These are phyloP conservation scores for Calocybe gambosa DNA, from an alignment of 1,284 basidiomycete species.

Conservation along the genomic window DNA sequence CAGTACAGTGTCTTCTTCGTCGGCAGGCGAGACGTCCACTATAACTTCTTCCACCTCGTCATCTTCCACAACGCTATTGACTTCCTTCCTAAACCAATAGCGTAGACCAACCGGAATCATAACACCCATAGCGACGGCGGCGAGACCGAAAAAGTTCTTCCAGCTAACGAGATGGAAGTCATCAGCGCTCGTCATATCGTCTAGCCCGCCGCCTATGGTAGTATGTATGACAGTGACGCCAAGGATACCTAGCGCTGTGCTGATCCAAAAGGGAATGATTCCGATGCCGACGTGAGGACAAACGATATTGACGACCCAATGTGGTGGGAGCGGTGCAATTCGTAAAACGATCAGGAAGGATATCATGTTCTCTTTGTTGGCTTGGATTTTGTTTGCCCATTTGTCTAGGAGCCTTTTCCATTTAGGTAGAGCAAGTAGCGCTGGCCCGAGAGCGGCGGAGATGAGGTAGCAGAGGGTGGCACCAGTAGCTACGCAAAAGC, in stretches of 20 bases:
- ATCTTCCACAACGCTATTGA: constrained; percentile 42
- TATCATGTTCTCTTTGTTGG: constrained; percentile 74
- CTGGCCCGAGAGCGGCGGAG: constrained; percentile 85
- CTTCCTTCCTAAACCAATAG: constrained; percentile 61
- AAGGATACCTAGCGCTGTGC: constrained; percentile 87
- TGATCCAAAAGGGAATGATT: constrained; percentile 82
- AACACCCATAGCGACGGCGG: constrained; percentile 83
- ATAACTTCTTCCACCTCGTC: constrained; percentile 30
- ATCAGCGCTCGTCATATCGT: constrained; percentile 89
- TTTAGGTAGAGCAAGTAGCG: constrained; percentile 77
- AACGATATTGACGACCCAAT: constrained; percentile 94
- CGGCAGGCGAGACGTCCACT: constrained; percentile 15
- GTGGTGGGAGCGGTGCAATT: constrained; percentile 93
- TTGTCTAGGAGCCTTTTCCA: constrained; percentile 78
- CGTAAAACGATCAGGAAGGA: constrained; percentile 89
- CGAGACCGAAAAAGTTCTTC: constrained; percentile 78
- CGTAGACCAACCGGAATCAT: constrained; percentile 87
- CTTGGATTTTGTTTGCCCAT: constrained; percentile 72
- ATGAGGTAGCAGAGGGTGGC: constrained; percentile 92
- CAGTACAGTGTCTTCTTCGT: constrained; percentile 42
- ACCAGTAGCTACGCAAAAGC: constrained; percentile 87
- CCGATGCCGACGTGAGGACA: constrained; percentile 92
- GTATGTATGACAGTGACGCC: constrained; percentile 94
- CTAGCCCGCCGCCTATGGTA: constrained; percentile 89
- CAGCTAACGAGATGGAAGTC: constrained; percentile 92